Evolutionary conservation across 2,329 filamentous ascomycete genomes (phyloP).

Genomic region (Pseudonectria buxi): DNA sequence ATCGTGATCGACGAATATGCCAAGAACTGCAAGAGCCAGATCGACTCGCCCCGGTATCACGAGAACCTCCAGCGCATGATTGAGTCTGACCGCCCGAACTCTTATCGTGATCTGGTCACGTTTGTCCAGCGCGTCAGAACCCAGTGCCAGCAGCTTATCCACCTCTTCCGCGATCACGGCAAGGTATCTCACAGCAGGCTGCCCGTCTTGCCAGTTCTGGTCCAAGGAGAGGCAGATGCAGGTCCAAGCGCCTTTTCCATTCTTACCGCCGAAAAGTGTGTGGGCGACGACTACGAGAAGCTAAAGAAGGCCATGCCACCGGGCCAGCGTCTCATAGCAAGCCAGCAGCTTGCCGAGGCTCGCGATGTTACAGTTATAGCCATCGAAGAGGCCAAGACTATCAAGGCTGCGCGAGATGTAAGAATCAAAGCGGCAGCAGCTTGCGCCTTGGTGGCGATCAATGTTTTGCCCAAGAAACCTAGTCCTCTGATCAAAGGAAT

Average conservation of each 20-base stretch:
- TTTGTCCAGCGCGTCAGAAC: conserved; percentile 84
- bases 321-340: conserved; percentile 77
- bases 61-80: conserved; percentile 65
- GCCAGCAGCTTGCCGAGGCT: conserved; percentile 71
- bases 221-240: conserved; percentile 87
- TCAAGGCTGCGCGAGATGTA: conserved; percentile 77
- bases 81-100: conserved; percentile 70
- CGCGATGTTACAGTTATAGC: conserved; percentile 61
- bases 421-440: conserved; percentile 82
- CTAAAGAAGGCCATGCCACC: conserved; percentile 85
- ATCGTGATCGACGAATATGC: conserved; percentile 88
- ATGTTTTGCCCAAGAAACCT: conserved; percentile 84
- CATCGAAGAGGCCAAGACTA: conserved; percentile 70
- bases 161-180: conserved; percentile 85
- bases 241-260: conserved; percentile 91
- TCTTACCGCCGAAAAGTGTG: conserved; percentile 77
- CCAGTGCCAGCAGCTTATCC: conserved; percentile 83
- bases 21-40: conserved; percentile 44
- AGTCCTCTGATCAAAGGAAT: conserved; percentile 89
- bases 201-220: conserved; percentile 78
- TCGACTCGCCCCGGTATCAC: conserved; percentile 46
- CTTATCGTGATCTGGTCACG: conserved; percentile 85
- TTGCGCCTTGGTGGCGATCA: conserved; percentile 81
- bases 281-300: conserved; percentile 77
- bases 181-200: conserved; percentile 70